Evolutionary conservation across 2,329 filamentous ascomycete species (phyloP).

Genomic region (Monosporascus sp.): DNA sequence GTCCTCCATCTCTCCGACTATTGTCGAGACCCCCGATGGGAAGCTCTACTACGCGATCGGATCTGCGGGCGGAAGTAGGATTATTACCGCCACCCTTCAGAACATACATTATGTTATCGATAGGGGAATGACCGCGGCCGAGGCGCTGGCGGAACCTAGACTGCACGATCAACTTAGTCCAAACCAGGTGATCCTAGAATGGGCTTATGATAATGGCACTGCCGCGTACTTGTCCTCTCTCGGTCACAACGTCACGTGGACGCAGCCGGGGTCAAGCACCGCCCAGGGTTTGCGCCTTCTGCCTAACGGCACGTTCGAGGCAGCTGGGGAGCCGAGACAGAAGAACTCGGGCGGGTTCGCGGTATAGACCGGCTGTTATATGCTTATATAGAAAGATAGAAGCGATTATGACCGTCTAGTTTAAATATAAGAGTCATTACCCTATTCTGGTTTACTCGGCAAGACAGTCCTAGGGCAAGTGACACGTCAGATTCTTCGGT

Average conservation of each 20-base stretch:
- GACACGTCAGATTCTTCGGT: not conserved
- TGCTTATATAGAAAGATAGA: not conserved
- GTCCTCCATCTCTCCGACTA: conserved; percentile 70
- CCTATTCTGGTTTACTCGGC: not conserved
- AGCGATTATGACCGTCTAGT: no score
- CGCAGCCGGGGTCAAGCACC: conserved; percentile 58
- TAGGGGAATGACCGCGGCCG: conserved; percentile 49
- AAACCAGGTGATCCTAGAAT: conserved; percentile 64
- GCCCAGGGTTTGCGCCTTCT: conserved; percentile 67
- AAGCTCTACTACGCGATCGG: conserved; percentile 68
- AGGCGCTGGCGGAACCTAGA: conserved; percentile 63
- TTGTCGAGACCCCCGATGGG: conserved; percentile 66
- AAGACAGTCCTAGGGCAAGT: not conserved
- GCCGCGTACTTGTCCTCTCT: conserved; percentile 58
- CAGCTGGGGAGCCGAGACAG: conserved; percentile 78
- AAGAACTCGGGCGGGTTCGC: conserved; percentile 62
- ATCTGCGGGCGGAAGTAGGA: conserved; percentile 75
- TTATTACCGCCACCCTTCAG: conserved; percentile 79
- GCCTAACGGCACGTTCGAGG: conserved; percentile 65
- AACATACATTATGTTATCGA: conserved; percentile 72
- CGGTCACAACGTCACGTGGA: conserved; percentile 72
- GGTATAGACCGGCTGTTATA: conserved; percentile 24
- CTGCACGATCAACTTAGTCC: conserved; percentile 81
- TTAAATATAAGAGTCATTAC: no score
- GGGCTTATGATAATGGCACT: conserved; percentile 62